Percentiles rank a stretch among this genome's conserved stretches.
Conservation (phyloP, 1,284 basidiomycete genomes). For the Heterobasidion annosum region DNA sequence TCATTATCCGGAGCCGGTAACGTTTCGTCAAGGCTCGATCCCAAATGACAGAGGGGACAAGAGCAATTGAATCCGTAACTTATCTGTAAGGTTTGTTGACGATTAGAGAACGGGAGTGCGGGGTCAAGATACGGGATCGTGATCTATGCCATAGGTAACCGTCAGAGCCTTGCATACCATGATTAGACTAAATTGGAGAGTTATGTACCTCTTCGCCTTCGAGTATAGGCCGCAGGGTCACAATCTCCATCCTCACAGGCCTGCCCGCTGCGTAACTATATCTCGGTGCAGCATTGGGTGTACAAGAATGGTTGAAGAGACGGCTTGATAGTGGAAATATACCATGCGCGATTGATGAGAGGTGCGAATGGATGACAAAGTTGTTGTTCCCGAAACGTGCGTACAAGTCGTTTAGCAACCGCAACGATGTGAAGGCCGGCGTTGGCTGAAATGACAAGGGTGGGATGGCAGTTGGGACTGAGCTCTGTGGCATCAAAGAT, state of each 20-base stretch:
- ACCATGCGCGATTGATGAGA: constrained; percentile 58
- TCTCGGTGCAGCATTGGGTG: constrained; percentile 60
- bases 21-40: constrained; percentile 9
- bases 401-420: constrained; percentile 27
- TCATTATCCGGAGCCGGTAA: not conserved
- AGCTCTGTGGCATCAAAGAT: not conserved
- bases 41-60: constrained; percentile 45
- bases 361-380: constrained; percentile 63
- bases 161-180: not conserved
- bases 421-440: constrained; percentile 12
- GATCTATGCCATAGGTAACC: constrained; percentile 32
- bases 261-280: constrained; percentile 34
- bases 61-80: constrained; percentile 63
- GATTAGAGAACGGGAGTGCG: constrained; percentile 47
- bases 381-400: constrained; percentile 69
- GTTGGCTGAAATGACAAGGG: constrained; percentile 15
- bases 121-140: constrained; percentile 70
- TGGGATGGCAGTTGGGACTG: not conserved
- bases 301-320: constrained; percentile 70
- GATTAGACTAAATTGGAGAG: no score
- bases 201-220: constrained; percentile 51
- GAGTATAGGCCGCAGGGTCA: constrained; percentile 47
- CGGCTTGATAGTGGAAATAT: constrained; percentile 66
- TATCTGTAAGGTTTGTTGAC: constrained; percentile 44
- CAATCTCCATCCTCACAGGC: constrained; percentile 46